phyloP scores from a whole-genome alignment of 1,139 yeast genomes.

The Zygosaccharomyces sapae region DNA sequence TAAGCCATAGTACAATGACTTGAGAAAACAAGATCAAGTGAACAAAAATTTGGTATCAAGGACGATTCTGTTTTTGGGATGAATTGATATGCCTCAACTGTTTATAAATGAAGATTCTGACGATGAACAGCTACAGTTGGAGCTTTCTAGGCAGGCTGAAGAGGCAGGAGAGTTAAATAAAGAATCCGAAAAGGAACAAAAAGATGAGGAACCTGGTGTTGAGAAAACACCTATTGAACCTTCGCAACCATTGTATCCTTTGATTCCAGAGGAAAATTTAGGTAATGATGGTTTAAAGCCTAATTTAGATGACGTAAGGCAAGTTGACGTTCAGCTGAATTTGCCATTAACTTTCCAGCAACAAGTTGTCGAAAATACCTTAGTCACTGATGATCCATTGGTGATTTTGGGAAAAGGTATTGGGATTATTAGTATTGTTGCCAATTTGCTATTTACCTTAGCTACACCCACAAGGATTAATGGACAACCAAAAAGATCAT shows the following conservation, averaged over 20 bases:
- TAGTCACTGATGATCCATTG: conserved; percentile 68
- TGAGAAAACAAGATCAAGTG: neutral
- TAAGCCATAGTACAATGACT: conserved; percentile 1
- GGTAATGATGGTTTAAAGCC: conserved; percentile 26
- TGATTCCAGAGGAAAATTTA: conserved; percentile 32
- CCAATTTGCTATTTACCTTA: conserved; percentile 71
- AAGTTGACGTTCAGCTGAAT: conserved; percentile 48
- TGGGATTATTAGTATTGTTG: conserved; percentile 67
- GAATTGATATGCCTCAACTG: conserved; percentile 30
- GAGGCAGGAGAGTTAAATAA: conserved; percentile 9
- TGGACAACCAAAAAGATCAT: conserved; percentile 47
- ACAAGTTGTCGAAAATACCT: conserved; percentile 62
- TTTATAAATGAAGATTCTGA: conserved; percentile 41
- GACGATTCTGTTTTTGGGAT: neutral
- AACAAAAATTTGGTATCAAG: neutral
- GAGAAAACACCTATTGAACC: conserved; percentile 5
- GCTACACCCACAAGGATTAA: conserved; percentile 48
- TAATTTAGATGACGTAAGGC: conserved; percentile 35
- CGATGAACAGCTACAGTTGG: conserved; percentile 33
- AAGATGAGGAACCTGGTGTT: neutral
- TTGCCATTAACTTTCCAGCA: conserved; percentile 71
- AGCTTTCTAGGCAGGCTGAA: conserved; percentile 24
- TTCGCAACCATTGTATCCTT: conserved; percentile 29
- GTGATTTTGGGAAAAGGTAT: conserved; percentile 80
- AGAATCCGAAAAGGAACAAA: neutral